These are phyloP conservation scores for Spergularia bocconei DNA, from an alignment of 148 eudicot species.

Conservation along the genomic window DNA sequence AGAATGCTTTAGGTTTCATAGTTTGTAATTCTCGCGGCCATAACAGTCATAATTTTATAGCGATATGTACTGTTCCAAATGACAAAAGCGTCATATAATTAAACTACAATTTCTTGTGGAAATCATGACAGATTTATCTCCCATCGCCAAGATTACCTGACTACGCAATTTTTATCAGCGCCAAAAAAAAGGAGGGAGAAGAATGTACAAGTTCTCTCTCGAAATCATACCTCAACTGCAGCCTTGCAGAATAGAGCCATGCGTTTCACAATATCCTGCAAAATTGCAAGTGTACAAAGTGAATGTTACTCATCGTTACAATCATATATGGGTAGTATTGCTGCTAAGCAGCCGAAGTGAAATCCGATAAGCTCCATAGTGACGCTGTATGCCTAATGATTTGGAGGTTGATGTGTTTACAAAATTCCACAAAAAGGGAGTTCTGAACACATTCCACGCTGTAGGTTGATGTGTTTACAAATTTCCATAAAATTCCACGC, in stretches of 20 bases:
- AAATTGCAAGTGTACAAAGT: neutral
- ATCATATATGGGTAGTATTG: too few species aligned
- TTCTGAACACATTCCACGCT: too few species aligned
- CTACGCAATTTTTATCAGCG: conserved; percentile 1
- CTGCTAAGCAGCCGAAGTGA: neutral
- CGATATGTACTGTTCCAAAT: neutral
- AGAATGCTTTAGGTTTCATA: neutral
- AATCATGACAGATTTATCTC: neutral
- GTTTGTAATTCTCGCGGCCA: too few species aligned
- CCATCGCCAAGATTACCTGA: neutral
- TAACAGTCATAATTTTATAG: too few species aligned
- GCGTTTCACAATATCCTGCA: conserved; percentile 89
- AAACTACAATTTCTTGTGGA: neutral
- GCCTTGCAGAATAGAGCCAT: conserved; percentile 96
- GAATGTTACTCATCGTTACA: too few species aligned
- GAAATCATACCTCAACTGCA: conserved; percentile 80
- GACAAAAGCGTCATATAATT: neutral
- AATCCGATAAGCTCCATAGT: neutral
- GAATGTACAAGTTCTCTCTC: neutral
- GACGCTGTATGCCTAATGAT: neutral
- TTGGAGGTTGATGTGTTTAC: neutral
- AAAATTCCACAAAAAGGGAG: neutral
- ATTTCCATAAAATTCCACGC: neutral
- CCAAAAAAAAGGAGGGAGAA: neutral
- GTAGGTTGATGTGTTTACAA: neutral